These are phyloP conservation scores for Huntiella decipiens DNA, from an alignment of 2,329 filamentous ascomycete species.

Conservation along the genomic window DNA sequence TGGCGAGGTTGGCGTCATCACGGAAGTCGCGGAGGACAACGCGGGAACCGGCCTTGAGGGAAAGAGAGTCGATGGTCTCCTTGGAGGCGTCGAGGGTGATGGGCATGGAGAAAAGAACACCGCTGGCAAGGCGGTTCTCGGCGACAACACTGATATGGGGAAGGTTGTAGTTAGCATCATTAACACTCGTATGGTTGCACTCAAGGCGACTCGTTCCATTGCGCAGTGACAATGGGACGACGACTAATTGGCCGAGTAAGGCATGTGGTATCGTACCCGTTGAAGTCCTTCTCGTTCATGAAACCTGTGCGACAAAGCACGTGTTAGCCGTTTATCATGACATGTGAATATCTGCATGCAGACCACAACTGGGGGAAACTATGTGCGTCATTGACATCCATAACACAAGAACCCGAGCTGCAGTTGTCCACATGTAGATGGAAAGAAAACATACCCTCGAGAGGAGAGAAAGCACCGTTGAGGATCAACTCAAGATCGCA, in stretches of 20 bases:
- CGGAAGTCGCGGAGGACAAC: constrained; percentile 86
- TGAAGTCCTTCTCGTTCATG: constrained; percentile 94
- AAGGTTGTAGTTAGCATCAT: background rate
- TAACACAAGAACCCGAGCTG: too few species aligned
- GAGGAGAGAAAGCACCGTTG: constrained; percentile 91
- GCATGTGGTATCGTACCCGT: constrained; percentile 40
- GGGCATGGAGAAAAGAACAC: constrained; percentile 87
- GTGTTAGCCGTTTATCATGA: background rate
- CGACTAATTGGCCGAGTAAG: background rate
- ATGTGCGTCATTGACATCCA: background rate
- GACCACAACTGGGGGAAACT: background rate
- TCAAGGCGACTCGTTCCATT: too few species aligned
- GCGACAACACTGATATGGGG: constrained; percentile 54
- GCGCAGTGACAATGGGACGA: background rate
- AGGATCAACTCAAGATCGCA: constrained; percentile 96
- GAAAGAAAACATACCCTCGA: constrained; percentile 53
- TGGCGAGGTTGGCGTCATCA: constrained; percentile 89
- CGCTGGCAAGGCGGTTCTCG: constrained; percentile 69
- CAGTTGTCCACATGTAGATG: too few species aligned
- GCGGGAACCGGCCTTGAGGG: constrained; percentile 61
- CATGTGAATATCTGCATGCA: background rate
- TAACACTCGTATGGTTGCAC: too few species aligned
- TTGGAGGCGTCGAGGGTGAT: constrained; percentile 79
- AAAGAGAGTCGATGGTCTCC: constrained; percentile 52
- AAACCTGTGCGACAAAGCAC: constrained; percentile 42